Percentiles rank a stretch among this genome's conserved stretches.
Conservation (phyloP, 2,329 filamentous ascomycete genomes). For the Bipolaris victoriae region DNA sequence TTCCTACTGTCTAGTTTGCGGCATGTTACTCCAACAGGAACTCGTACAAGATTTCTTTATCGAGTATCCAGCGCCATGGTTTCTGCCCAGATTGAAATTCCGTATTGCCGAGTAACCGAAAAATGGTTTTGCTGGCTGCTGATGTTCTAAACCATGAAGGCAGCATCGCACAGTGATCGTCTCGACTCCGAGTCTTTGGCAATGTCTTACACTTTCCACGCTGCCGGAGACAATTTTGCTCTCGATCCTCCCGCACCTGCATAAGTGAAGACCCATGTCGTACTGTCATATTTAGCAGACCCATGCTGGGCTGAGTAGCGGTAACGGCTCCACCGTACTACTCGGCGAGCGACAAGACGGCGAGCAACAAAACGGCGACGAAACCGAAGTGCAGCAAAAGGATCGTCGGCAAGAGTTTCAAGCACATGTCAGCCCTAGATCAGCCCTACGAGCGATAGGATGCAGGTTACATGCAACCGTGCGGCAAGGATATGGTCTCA, state of each 20-base stretch:
- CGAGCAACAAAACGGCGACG: conserved; percentile 4
- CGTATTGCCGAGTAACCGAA: background rate
- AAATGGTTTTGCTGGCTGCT: background rate
- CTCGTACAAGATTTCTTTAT: background rate
- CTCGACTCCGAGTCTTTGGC: conserved; percentile 6
- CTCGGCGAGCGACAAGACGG: conserved; percentile 4
- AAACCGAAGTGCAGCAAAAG: background rate
- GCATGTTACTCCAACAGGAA: background rate
- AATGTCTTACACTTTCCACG: conserved; percentile 27
- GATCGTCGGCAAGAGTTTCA: conserved; percentile 1
- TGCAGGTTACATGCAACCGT: conserved; percentile 18
- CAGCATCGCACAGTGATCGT: background rate
- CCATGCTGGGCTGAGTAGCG: conserved; percentile 20
- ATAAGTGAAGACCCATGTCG: conserved; percentile 6
- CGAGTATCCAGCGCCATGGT: background rate
- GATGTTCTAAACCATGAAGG: background rate
- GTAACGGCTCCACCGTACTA: conserved; percentile 20
- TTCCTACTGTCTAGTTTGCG: background rate
- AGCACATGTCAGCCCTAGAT: conserved; percentile 24
- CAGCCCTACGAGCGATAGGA: conserved; percentile 33
- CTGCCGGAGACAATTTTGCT: conserved; percentile 11
- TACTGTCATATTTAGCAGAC: conserved; percentile 6
- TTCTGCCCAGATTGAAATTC: background rate
- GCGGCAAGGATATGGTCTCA: conserved; percentile 29
- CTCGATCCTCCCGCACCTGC: conserved; percentile 9